These are phyloP conservation scores for Litchi chinensis DNA, from an alignment of 345 rosid genomes.

Conservation along the genomic window DNA sequence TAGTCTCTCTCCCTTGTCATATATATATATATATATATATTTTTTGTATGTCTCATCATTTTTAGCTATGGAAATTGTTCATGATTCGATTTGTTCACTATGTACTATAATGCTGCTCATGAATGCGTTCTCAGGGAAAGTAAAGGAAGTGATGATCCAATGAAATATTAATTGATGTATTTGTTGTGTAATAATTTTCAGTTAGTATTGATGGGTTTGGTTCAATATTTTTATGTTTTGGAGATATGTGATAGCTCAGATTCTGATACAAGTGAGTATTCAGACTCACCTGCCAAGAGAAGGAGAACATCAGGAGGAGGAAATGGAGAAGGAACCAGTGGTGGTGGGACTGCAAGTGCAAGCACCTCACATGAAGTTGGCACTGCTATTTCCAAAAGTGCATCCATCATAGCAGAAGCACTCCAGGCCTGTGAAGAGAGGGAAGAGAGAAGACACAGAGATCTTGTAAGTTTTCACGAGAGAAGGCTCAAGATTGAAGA, in stretches of 20 bases:
- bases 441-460: constrained; percentile 72
- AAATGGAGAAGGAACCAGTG: constrained; percentile 36
- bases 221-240: constrained; percentile 33
- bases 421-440: constrained; percentile 68
- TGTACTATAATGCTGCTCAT: neutral
- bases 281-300: constrained; percentile 72
- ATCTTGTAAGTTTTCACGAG: constrained; percentile 60
- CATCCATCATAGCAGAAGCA: constrained; percentile 78
- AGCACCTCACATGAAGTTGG: constrained; percentile 45
- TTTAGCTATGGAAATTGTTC: neutral
- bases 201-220: constrained; percentile 33
- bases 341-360: constrained; percentile 19
- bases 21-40: too few species aligned
- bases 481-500: constrained; percentile 73
- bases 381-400: constrained; percentile 68
- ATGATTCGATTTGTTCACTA: neutral
- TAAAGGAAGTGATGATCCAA: neutral
- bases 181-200: neutral
- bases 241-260: constrained; percentile 67
- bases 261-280: constrained; percentile 76
- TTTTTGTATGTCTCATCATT: neutral
- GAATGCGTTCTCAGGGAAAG: neutral
- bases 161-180: neutral
- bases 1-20: constrained; percentile 28
- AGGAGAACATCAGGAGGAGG: constrained; percentile 44